phyloP scores from a whole-genome alignment of 176 grass and related monocot genomes.

The Carex cristatella region DNA sequence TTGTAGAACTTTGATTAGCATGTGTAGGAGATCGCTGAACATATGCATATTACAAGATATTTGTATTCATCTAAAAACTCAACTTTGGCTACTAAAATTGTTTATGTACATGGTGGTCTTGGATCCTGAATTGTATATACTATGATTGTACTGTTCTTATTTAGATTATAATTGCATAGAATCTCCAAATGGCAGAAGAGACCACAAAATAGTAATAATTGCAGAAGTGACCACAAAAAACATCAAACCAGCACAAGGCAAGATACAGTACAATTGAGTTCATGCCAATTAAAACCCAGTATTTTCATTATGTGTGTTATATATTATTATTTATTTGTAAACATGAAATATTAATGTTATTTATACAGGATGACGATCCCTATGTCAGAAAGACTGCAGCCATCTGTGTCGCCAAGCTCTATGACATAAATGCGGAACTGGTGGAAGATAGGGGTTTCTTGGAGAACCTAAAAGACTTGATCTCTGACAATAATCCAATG shows the following conservation, averaged over 20 bases:
- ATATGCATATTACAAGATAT: constrained; percentile 6
- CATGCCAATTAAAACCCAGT: not conserved
- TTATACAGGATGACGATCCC: constrained; percentile 86
- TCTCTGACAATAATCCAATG: constrained; percentile 99
- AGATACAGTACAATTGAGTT: not conserved
- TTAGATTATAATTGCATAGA: not conserved
- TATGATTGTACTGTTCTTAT: not conserved
- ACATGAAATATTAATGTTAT: not conserved
- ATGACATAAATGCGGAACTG: constrained; percentile 97
- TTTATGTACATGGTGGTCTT: not conserved
- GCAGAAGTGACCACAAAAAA: not conserved
- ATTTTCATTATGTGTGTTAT: not conserved
- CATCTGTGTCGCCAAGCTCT: constrained; percentile 97
- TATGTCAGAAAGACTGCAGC: constrained; percentile 99
- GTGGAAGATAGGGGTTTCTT: constrained; percentile 98
- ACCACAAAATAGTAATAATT: not conserved
- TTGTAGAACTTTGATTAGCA: not conserved
- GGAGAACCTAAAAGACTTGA: constrained; percentile 88
- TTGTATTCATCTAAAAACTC: not conserved
- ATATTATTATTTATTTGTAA: not conserved
- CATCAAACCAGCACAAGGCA: not conserved
- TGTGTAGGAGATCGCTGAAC: not conserved
- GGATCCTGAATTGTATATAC: not conserved
- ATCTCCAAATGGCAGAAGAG: not conserved
- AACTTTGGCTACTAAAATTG: not conserved